Evolutionary conservation across 1,284 basidiomycete species (phyloP).

Genomic region (Ganoderma resinaceum): DNA sequence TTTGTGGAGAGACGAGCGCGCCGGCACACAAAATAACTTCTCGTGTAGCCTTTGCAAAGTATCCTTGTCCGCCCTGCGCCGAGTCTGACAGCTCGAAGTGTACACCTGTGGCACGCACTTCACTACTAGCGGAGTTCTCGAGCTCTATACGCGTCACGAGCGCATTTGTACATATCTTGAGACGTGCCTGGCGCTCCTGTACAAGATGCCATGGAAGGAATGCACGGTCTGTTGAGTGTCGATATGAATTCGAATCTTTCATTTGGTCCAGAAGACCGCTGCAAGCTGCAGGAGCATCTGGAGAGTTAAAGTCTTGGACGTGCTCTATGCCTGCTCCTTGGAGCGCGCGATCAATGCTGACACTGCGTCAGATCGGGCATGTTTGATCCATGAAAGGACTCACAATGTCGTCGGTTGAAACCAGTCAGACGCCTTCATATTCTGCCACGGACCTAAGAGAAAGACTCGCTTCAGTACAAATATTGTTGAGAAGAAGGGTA

Average conservation of each 20-base stretch:
- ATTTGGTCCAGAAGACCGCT: slow-evolving; percentile 34
- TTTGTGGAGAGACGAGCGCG: slow-evolving; percentile 41
- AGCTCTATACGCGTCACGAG: slow-evolving; percentile 33
- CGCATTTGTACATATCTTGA: slow-evolving; percentile 39
- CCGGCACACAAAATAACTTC: slow-evolving; percentile 44
- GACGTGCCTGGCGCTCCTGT: slow-evolving; percentile 18
- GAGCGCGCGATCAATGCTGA: slow-evolving; percentile 28
- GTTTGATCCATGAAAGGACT: background rate
- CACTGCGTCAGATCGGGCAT: background rate
- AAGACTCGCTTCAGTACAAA: background rate
- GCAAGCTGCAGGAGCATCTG: slow-evolving; percentile 32
- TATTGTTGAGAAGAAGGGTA: background rate
- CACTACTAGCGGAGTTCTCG: background rate
- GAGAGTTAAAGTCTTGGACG: slow-evolving; percentile 38
- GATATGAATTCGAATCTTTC: slow-evolving; percentile 30
- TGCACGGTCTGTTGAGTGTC: slow-evolving; percentile 38
- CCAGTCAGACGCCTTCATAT: background rate
- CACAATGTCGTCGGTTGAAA: background rate
- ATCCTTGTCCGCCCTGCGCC: slow-evolving; percentile 12
- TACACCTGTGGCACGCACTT: slow-evolving; percentile 20
- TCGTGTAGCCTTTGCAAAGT: slow-evolving; percentile 32
- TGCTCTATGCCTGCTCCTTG: slow-evolving; percentile 32
- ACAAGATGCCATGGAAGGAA: slow-evolving; percentile 38
- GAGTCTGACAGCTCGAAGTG: slow-evolving; percentile 21
- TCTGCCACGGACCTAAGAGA: background rate